Percentiles rank a stretch among this genome's conserved stretches.
phyloP scores from a whole-genome alignment of 164 flowering plant species.

The Magnolia sinica region DNA sequence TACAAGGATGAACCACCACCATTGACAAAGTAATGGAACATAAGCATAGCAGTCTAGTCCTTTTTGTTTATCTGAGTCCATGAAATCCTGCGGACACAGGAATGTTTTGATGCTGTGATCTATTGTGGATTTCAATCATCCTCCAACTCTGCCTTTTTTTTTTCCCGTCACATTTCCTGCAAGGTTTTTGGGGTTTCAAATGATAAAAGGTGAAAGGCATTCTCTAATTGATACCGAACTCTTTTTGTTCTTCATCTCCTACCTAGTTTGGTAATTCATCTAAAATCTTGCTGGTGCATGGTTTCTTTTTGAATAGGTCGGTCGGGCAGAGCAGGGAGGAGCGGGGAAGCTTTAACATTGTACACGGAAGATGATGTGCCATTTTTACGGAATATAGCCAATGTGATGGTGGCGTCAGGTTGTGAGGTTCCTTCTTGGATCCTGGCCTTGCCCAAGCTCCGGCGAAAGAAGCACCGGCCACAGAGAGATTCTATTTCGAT shows the following conservation, averaged over 20 bases:
- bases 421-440: slow-evolving; percentile 91
- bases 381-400: slow-evolving; percentile 75
- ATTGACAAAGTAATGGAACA: too few species aligned
- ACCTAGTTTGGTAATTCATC: neutral
- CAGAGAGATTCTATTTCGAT: slow-evolving; percentile 58
- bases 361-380: slow-evolving; percentile 83
- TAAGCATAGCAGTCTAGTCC: too few species aligned
- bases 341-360: slow-evolving; percentile 81
- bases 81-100: too few species aligned
- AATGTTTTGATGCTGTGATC: too few species aligned
- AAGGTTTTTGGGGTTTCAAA: neutral
- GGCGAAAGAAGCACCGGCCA: slow-evolving; percentile 82
- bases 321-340: slow-evolving; percentile 89
- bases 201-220: neutral
- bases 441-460: slow-evolving; percentile 51
- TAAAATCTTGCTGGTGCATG: neutral
- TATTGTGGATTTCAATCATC: neutral
- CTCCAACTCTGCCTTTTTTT: neutral
- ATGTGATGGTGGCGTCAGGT: slow-evolving; percentile 81
- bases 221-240: neutral
- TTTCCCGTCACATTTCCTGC: too few species aligned
- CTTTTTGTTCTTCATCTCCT: neutral
- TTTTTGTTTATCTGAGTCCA: too few species aligned
- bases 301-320: slow-evolving; percentile 52
- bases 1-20: neutral